Conservation (phyloP, 2,329 filamentous ascomycete genomes). For the Pseudodiploospora longispora region DNA sequence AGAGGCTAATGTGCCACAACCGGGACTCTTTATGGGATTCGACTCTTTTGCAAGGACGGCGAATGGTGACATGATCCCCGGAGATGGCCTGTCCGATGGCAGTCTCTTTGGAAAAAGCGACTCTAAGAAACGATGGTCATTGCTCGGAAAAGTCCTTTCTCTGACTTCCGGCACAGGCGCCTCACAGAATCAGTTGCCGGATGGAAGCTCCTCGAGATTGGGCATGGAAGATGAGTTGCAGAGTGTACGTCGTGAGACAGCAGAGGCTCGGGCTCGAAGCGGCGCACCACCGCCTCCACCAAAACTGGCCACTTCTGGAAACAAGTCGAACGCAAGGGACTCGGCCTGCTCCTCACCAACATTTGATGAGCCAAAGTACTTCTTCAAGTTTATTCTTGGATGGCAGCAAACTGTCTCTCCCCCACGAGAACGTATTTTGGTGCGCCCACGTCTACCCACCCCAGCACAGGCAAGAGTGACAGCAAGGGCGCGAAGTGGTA, state of each 20-base stretch:
- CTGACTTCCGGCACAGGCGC: slow-evolving; percentile 18
- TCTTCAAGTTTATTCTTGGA: slow-evolving; percentile 69
- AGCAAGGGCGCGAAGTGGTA: slow-evolving; percentile 29
- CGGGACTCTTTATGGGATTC: slow-evolving; percentile 41
- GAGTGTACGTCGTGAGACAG: slow-evolving; percentile 40
- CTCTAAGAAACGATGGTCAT: slow-evolving; percentile 53
- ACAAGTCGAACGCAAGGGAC: slow-evolving; percentile 28
- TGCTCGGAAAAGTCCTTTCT: slow-evolving; percentile 56
- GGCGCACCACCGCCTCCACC: slow-evolving; percentile 25
- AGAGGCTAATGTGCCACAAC: slow-evolving; percentile 47
- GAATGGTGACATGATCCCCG: slow-evolving; percentile 14
- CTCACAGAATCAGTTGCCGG: neutral
- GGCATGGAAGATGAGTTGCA: slow-evolving; percentile 41
- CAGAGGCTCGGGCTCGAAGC: slow-evolving; percentile 31
- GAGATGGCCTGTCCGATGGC: slow-evolving; percentile 18
- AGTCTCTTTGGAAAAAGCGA: slow-evolving; percentile 24
- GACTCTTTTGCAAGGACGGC: slow-evolving; percentile 33
- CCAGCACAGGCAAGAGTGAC: slow-evolving; percentile 59
- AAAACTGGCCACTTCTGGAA: slow-evolving; percentile 24
- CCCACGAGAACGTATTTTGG: slow-evolving; percentile 53
- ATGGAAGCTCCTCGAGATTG: slow-evolving; percentile 13
- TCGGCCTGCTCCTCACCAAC: slow-evolving; percentile 48
- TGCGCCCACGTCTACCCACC: slow-evolving; percentile 59
- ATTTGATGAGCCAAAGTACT: slow-evolving; percentile 49
- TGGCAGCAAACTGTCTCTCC: slow-evolving; percentile 50